These are phyloP conservation scores for Cordyceps farinosa DNA, from an alignment of 2,329 filamentous ascomycete species.

Conservation along the genomic window DNA sequence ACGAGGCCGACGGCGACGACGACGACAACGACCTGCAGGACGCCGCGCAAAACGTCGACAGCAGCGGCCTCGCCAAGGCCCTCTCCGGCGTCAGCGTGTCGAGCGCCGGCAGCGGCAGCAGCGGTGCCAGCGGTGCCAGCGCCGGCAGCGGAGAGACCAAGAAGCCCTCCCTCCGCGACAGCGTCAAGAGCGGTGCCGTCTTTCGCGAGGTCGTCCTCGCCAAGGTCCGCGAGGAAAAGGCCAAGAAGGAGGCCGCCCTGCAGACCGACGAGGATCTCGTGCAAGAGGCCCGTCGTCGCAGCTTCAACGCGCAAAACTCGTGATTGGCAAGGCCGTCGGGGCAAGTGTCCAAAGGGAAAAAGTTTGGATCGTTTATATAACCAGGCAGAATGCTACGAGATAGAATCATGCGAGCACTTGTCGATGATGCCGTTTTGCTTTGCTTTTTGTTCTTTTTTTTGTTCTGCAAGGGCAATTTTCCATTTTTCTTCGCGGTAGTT, in stretches of 20 bases:
- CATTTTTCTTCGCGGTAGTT: not conserved
- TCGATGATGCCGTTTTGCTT: not conserved
- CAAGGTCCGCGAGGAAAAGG: conserved; percentile 69
- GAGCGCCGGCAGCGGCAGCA: conserved; percentile 6
- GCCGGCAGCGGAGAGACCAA: conserved; percentile 33
- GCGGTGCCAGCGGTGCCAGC: conserved; percentile 13
- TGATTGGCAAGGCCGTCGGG: not conserved
- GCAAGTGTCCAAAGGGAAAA: not conserved
- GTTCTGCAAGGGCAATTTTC: not conserved
- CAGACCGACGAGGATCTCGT: conserved; percentile 59
- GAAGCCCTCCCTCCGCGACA: conserved; percentile 41
- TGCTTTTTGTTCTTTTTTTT: not conserved
- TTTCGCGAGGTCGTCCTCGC: conserved; percentile 93
- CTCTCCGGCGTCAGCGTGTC: conserved; percentile 9
- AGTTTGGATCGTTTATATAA: not conserved
- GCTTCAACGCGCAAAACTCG: conserved; percentile 25
- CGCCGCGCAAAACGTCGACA: conserved; percentile 39
- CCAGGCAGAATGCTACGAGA: not conserved
- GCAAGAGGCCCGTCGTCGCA: conserved; percentile 44
- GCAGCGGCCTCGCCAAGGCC: conserved; percentile 21
- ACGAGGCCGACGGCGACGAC: conserved; percentile 84
- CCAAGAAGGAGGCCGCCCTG: conserved; percentile 69
- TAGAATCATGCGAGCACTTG: not conserved
- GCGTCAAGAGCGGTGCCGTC: conserved; percentile 55
- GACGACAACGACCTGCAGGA: conserved; percentile 67